phyloP scores from a whole-genome alignment of 768 basidiomycete genomes.

The Polyporus arcularius region DNA sequence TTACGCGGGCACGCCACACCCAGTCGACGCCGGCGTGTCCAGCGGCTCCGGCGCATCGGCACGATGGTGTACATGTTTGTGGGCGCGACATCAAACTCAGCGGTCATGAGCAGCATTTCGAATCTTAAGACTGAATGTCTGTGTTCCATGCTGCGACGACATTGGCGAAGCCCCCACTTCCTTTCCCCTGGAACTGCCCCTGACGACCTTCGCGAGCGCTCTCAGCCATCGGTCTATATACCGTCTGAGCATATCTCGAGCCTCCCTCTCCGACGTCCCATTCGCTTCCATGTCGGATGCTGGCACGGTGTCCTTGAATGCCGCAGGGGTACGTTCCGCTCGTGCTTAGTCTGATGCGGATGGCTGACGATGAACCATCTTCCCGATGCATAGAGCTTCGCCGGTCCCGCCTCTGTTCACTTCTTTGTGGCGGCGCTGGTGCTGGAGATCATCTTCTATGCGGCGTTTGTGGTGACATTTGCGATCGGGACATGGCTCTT shows the following conservation, averaged over 20 bases:
- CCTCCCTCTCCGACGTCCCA: not conserved
- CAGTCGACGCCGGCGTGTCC: not conserved
- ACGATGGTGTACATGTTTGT: not conserved
- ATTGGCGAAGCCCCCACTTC: too few species aligned
- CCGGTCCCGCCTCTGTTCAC: not conserved
- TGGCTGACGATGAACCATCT: not conserved
- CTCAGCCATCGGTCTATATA: not conserved
- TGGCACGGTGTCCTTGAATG: not conserved
- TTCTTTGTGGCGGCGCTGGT: not conserved
- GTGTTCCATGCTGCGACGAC: not conserved
- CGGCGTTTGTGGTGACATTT: not conserved
- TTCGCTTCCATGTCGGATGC: not conserved
- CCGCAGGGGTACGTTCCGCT: not conserved
- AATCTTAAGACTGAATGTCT: not conserved
- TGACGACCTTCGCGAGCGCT: not conserved
- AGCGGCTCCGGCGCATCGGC: not conserved
- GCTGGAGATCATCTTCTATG: not conserved
- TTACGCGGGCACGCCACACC: not conserved
- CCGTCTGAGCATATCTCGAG: not conserved
- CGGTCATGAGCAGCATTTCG: not conserved
- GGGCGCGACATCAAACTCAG: not conserved
- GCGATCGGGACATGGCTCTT: constrained; percentile 4
- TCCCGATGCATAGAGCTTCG: not conserved
- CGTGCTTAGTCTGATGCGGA: not conserved
- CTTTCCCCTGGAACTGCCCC: too few species aligned